These are phyloP conservation scores for Paraglomus brasilianum DNA, from an alignment of 192 early-diverging fungal species.

Conservation along the genomic window DNA sequence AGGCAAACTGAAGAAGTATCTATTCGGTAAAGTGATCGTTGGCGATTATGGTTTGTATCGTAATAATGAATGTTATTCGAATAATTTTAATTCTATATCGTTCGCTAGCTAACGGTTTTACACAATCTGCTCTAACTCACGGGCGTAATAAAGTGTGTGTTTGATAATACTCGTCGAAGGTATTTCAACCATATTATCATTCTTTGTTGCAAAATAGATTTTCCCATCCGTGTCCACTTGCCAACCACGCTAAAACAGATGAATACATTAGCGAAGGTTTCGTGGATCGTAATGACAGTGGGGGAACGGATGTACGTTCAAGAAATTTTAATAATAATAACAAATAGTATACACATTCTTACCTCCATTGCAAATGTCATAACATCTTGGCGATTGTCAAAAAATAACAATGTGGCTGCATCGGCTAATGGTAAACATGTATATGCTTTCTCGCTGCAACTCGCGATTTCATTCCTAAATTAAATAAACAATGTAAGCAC, in stretches of 20 bases:
- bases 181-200: conserved; percentile 65
- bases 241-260: conserved; percentile 68
- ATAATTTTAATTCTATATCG: too few relatives aligned
- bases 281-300: not conserved
- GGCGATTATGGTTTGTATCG: too few relatives aligned
- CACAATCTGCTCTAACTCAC: conserved; percentile 96
- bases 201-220: conserved; percentile 74
- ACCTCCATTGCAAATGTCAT: conserved; percentile 84
- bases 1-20: too few relatives aligned
- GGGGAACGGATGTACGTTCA: not conserved
- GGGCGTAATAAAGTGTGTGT: conserved; percentile 84
- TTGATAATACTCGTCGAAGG: conserved; percentile 82
- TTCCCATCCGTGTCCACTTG: conserved; percentile 74
- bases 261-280: not conserved
- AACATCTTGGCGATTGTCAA: conserved; percentile 78
- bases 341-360: conserved; percentile 19
- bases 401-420: conserved; percentile 90
- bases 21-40: too few relatives aligned
- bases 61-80: too few relatives aligned
- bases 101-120: conserved; percentile 38
- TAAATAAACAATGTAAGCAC: conserved; percentile 4
- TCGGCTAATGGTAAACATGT: conserved; percentile 77
- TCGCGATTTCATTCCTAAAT: conserved; percentile 88
- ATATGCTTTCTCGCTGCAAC: conserved; percentile 96
- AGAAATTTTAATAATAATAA: not conserved